phyloP scores from a whole-genome alignment of 2,329 filamentous ascomycete species.

The Plectosphaerella sp. region DNA sequence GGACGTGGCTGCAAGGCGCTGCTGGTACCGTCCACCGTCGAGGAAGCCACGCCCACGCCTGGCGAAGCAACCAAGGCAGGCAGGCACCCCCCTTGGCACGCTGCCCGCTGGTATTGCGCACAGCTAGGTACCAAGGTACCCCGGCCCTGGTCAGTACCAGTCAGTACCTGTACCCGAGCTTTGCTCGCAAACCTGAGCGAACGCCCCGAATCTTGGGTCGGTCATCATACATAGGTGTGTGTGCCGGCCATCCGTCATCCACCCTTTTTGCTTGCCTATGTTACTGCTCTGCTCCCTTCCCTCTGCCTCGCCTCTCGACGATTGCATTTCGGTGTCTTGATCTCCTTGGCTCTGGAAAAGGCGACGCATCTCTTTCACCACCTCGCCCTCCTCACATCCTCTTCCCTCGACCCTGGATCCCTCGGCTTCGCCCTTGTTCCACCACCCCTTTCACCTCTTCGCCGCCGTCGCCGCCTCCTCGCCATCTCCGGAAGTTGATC shows the following conservation, averaged over 20 bases:
- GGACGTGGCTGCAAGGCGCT: background rate
- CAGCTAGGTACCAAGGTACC: background rate
- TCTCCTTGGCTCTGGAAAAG: background rate
- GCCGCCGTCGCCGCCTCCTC: background rate
- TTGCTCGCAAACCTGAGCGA: background rate
- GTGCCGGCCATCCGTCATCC: background rate
- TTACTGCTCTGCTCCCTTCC: background rate
- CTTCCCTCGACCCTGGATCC: background rate
- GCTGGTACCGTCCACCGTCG: background rate
- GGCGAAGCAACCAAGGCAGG: background rate
- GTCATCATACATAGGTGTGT: conserved; percentile 1
- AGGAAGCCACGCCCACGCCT: background rate
- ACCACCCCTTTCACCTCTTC: background rate
- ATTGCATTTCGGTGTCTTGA: background rate
- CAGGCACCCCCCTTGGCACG: background rate
- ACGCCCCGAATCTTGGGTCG: background rate
- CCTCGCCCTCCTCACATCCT: background rate
- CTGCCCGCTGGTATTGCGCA: background rate
- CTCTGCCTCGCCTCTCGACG: background rate
- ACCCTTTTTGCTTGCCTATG: background rate
- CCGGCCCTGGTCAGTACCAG: background rate
- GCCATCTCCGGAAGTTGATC: background rate
- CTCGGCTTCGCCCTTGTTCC: background rate
- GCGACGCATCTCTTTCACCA: background rate
- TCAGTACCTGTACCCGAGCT: background rate